These are phyloP conservation scores for Wickerhamomyces silvicola DNA, from an alignment of 805 yeast species.

Conservation along the genomic window DNA sequence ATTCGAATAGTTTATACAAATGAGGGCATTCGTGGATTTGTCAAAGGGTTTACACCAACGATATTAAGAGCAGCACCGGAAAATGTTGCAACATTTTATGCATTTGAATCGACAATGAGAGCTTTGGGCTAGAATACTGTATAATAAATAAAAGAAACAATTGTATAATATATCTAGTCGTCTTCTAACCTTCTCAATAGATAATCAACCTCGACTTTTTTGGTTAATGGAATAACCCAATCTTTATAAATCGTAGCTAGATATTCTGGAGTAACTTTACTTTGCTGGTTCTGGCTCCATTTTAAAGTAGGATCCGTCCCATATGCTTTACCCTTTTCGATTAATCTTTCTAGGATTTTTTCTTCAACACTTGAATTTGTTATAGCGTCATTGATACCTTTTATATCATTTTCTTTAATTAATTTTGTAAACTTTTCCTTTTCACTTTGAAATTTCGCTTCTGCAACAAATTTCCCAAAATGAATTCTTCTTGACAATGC, in stretches of 20 bases:
- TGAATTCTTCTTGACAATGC: slow-evolving; percentile 88
- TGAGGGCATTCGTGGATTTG: slow-evolving; percentile 73
- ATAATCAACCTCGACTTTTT: slow-evolving; percentile 92
- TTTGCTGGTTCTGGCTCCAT: slow-evolving; percentile 58
- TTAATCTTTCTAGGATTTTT: slow-evolving; percentile 70
- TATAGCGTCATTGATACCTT: slow-evolving; percentile 72
- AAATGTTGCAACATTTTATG: slow-evolving; percentile 93
- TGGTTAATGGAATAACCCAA: slow-evolving; percentile 88
- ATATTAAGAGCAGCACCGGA: slow-evolving; percentile 97
- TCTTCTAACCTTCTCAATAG: slow-evolving; percentile 76
- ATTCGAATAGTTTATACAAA: slow-evolving; percentile 42
- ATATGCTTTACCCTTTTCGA: slow-evolving; percentile 76
- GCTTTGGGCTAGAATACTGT: slow-evolving; percentile 2
- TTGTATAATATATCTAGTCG: slow-evolving; percentile 16
- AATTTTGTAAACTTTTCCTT: slow-evolving; percentile 54
- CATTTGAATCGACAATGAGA: slow-evolving; percentile 88
- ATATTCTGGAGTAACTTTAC: slow-evolving; percentile 75
- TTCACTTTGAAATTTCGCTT: slow-evolving; percentile 77
- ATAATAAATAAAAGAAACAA: neutral
- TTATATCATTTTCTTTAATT: slow-evolving; percentile 58
- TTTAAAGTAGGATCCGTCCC: slow-evolving; percentile 83
- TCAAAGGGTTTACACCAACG: slow-evolving; percentile 89
- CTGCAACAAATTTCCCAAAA: slow-evolving; percentile 97
- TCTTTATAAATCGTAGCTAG: slow-evolving; percentile 81
- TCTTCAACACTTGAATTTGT: slow-evolving; percentile 86